Conservation (phyloP, 345 rosid genomes). For the Rhodamnia rubescens region DNA sequence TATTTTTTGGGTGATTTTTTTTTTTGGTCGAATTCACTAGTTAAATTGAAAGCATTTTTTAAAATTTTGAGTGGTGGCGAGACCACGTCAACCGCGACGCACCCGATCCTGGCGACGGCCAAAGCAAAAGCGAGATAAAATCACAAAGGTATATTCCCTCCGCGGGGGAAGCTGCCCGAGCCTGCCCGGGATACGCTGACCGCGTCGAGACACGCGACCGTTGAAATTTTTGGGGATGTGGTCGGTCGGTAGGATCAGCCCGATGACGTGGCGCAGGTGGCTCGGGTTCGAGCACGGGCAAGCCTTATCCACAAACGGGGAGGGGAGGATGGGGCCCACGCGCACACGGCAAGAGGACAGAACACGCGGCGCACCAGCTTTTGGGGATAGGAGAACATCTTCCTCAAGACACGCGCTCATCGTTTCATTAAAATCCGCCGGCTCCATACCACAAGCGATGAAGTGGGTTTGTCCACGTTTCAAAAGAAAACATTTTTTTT, state of each 20-base stretch:
- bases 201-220: neutral
- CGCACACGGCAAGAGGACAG: neutral
- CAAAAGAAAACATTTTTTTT: too few relatives aligned
- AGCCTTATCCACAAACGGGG: neutral
- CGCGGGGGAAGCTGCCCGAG: neutral
- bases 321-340: neutral
- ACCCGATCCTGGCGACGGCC: neutral
- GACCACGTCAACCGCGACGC: neutral
- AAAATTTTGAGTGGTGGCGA: neutral
- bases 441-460: too few relatives aligned
- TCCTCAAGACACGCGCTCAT: too few relatives aligned
- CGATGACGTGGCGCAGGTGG: neutral
- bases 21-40: too few relatives aligned
- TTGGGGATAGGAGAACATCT: neutral
- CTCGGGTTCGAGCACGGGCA: neutral
- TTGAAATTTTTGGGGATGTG: neutral
- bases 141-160: neutral
- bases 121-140: neutral
- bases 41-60: too few relatives aligned
- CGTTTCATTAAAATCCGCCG: too few relatives aligned
- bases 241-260: neutral
- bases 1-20: too few relatives aligned
- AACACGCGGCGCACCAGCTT: neutral
- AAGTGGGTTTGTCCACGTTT: too few relatives aligned
- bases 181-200: neutral